Evolutionary conservation across 2,329 filamentous ascomycete species (phyloP).

Genomic region (Metarhizium brunneum): DNA sequence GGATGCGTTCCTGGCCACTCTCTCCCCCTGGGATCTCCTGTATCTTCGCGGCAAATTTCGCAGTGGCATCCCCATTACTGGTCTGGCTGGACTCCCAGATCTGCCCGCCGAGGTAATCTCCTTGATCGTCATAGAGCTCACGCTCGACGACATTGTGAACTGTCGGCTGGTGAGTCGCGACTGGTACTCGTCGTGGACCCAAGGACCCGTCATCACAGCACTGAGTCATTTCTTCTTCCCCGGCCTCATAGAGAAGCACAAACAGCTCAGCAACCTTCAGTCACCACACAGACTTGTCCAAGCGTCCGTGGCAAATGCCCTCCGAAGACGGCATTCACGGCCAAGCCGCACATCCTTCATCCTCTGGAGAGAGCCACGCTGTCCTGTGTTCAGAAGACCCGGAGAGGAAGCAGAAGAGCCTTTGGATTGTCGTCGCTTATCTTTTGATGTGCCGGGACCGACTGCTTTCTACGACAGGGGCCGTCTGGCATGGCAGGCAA

Average conservation of each 20-base stretch:
- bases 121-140: slow-evolving; percentile 12
- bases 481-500: slow-evolving; percentile 19
- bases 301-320: slow-evolving; percentile 1
- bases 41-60: slow-evolving; percentile 15
- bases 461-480: slow-evolving; percentile 14
- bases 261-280: not conserved
- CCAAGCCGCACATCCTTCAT: slow-evolving; percentile 10
- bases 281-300: not conserved
- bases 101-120: slow-evolving; percentile 20
- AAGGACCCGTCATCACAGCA: slow-evolving; percentile 10
- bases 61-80: slow-evolving; percentile 10
- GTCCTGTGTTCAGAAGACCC: not conserved
- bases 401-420: not conserved
- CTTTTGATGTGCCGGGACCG: slow-evolving; percentile 6
- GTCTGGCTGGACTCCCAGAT: slow-evolving; percentile 16
- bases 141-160: slow-evolving; percentile 14
- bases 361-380: slow-evolving; percentile 1
- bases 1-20: slow-evolving; percentile 13
- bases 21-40: slow-evolving; percentile 19
- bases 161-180: slow-evolving; percentile 16
- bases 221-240: slow-evolving; percentile 18
- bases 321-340: slow-evolving; percentile 8
- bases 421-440: not conserved
- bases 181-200: slow-evolving; percentile 18
- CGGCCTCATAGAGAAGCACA: slow-evolving; percentile 13